A percentile compares a stretch with the other conserved stretches of the same genome.
These are phyloP conservation scores for Rhizophagus prolifer DNA, from an alignment of 192 early-diverging fungal species.

Conservation along the genomic window DNA sequence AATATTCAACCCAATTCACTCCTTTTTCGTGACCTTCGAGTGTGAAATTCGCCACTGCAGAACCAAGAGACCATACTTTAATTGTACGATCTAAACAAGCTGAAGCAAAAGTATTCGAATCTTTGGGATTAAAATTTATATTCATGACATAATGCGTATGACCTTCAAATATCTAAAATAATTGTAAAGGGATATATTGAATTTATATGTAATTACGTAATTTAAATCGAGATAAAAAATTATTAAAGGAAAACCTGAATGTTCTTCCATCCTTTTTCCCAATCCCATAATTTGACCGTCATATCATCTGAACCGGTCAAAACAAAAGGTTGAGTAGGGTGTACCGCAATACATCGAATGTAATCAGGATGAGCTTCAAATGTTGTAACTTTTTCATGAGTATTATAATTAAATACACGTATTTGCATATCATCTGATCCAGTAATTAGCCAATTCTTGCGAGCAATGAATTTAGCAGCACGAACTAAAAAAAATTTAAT, in stretches of 20 bases:
- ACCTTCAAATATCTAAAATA: slow-evolving; percentile 87
- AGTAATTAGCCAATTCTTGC: slow-evolving; percentile 96
- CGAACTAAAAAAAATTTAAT: slow-evolving; percentile 66
- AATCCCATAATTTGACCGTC: slow-evolving; percentile 98
- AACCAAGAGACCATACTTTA: slow-evolving; percentile 97
- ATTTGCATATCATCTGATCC: slow-evolving; percentile 98
- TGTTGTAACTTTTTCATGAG: slow-evolving; percentile 92
- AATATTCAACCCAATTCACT: slow-evolving; percentile 98
- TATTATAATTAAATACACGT: slow-evolving; percentile 99
- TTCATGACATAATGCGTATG: slow-evolving; percentile 98
- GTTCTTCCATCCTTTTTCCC: slow-evolving; percentile 98
- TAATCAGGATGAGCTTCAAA: slow-evolving; percentile 98
- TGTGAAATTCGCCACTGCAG: slow-evolving; percentile 91
- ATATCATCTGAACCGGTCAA: slow-evolving; percentile 96
- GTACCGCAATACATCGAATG: slow-evolving; percentile 94
- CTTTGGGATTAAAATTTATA: slow-evolving; percentile 98
- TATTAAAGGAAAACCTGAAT: slow-evolving; percentile 60
- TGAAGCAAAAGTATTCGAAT: slow-evolving; percentile 97
- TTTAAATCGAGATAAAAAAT: neutral
- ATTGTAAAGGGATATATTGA: neutral
- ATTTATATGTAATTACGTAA: neutral
- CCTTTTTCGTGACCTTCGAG: slow-evolving; percentile 97
- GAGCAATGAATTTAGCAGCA: slow-evolving; percentile 93
- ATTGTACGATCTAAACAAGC: slow-evolving; percentile 94
- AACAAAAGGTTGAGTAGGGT: slow-evolving; percentile 92